Conservation (phyloP, 2,329 filamentous ascomycete genomes). For the Emydomyces testavorans region DNA sequence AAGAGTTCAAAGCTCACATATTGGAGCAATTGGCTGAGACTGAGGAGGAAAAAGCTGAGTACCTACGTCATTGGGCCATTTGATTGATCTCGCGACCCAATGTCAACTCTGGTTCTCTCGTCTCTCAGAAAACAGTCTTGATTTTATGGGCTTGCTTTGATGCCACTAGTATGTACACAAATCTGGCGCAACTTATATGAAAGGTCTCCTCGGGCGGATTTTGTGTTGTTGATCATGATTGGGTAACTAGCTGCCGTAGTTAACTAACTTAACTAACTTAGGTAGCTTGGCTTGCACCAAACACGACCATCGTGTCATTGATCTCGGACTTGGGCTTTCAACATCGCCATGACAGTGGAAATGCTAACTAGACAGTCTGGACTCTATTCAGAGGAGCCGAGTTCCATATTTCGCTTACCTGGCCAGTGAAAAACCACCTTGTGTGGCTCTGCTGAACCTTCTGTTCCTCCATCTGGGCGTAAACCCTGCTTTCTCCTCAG, state of each 20-base stretch:
- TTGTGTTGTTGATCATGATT: neutral
- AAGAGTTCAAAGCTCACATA: slow-evolving; percentile 20
- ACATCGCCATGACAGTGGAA: neutral
- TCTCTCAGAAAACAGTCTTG: too few species aligned
- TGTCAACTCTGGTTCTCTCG: too few species aligned
- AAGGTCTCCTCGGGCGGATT: too few species aligned
- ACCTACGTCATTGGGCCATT: slow-evolving; percentile 23
- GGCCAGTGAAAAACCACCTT: neutral
- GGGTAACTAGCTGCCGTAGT: neutral
- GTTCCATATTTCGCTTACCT: neutral
- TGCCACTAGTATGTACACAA: too few species aligned
- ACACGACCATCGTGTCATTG: slow-evolving; percentile 3
- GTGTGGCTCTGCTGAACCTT: neutral
- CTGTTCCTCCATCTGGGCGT: neutral
- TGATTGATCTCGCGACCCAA: slow-evolving; percentile 16
- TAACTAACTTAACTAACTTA: too few species aligned
- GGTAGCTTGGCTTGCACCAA: neutral
- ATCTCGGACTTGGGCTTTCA: neutral
- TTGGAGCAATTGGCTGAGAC: slow-evolving; percentile 19
- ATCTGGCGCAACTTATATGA: too few species aligned
- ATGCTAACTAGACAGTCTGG: neutral
- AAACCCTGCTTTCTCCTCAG: neutral
- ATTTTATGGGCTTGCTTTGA: too few species aligned
- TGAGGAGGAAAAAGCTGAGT: slow-evolving; percentile 6
- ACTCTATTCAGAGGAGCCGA: neutral